Base-by-base conservation (phyloP, 345 rosid genomes). In the Brassica incana region DNA sequence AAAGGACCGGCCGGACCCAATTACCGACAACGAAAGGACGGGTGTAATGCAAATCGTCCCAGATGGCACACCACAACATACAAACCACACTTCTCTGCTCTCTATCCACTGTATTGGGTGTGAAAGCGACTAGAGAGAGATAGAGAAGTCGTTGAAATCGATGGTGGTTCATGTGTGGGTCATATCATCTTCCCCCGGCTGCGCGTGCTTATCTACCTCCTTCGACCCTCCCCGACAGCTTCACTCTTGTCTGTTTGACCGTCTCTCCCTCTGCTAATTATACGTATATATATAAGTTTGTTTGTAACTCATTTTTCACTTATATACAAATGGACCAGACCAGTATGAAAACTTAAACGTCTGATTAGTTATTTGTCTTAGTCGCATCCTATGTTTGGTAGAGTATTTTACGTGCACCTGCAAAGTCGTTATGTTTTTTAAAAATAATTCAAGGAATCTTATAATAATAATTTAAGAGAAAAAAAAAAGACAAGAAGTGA, bases 21-120 rank as follows among this genome's bases (percentile, higher is more conserved):
- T 70, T 14, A 54, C 69, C 80, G 80, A 80, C 83, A 75, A 76
- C 7, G 83, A 80, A 75, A 80, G 79, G 83, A 80, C 83, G 68
- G 83, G 76, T 75, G 72, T 56, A 69, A 64, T 52, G 59, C 67
- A 35, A 69, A 54, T 64, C 71, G 78, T 63, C 12, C 45, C 72
- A 80, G 68, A 33, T 71, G 69, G 35, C 67, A 64, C 71, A 71
- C 56, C 50, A 48, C 56, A 48, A 48, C 56, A 14, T 15, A 43
- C 58, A 50, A 71, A 72, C 72, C 72, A 71, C 71, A 15, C 65
- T 50, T 67, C 73, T 60, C 29, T 65, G 69, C 56, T 45, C 52
- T 45, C 56, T 43, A 12, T 43, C n/a, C 63, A 16, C 58, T 6
- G 35, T 65, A 67, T 64, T 69, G 54, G 79, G 69, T 75, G 58